Evolutionary conservation across 1,139 yeast genomes (phyloP), one percentile per base, ranked within the genome.

Genomic region (Spathaspora sp.): DNA sequence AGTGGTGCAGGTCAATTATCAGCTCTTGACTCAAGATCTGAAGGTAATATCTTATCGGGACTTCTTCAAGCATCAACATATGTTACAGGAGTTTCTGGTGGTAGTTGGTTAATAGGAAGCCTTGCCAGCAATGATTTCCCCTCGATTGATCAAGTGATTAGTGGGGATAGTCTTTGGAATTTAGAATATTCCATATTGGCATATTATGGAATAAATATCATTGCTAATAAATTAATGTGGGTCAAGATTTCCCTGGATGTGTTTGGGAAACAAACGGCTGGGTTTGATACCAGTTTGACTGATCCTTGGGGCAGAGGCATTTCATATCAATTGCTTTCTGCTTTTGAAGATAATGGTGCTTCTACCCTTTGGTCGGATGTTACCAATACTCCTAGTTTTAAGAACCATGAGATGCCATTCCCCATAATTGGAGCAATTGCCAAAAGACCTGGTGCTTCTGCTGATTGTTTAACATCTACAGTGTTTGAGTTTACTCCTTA

Each of bases 281-380:
- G 75, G 1, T 74, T 65, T 52, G 62, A 63, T 9, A 61, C 68
- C 20, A 58, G 76, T 6, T 54, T 73, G 37, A 73, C 79, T 25
- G 80, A 74, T 50, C 57, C 66, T 11, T 74, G 79, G 80, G 79
- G 78, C 1, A 53, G 77, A 27, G 74, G 75, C 1, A 57, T 74
- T 26, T 61, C 72, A 4, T 61, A 66, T 51, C 75, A 71, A 51
- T 70, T 74, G 25, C 37, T 41, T n/a, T 37, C 39, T 27, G 23
- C 27, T 45, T 63, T 70, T 49, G 36, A 47, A 2, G 53, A 46
- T n/a, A 48, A 55, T 25, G 49, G 53, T 38, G 61, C 65, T 7
- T 74, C 74, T 10, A 44, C 64, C 5, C 70, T 75, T 9, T 74
- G 78, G 78, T 67, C 74, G 1, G 58, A 66, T 27, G 65, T 74